These are phyloP conservation scores for Striga asiatica DNA, from an alignment of 257 asterid genomes.

Conservation along the genomic window DNA sequence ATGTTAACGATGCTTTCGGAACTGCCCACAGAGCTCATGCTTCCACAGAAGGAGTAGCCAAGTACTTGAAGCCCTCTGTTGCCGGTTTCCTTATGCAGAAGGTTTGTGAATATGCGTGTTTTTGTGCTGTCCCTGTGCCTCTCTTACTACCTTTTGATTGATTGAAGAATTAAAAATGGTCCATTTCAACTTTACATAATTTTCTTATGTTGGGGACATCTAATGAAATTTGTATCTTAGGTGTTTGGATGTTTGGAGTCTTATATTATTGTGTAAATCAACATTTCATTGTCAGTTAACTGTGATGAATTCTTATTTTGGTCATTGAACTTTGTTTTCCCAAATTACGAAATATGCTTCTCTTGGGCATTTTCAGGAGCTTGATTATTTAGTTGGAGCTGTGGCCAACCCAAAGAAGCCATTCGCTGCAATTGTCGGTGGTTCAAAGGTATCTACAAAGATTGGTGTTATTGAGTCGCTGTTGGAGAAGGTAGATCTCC, in stretches of 20 bases:
- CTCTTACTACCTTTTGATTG: too few relatives aligned
- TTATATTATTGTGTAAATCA: too few relatives aligned
- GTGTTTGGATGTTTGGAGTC: too few relatives aligned
- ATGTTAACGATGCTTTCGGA: conserved; percentile 82
- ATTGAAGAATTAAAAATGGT: too few relatives aligned
- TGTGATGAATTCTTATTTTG: not conserved
- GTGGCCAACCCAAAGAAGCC: conserved; percentile 72
- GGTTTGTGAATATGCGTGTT: too few relatives aligned
- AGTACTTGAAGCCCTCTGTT: conserved; percentile 75
- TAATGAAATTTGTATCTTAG: too few relatives aligned
- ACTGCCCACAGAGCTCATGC: conserved; percentile 95
- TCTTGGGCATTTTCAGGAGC: conserved; percentile 58
- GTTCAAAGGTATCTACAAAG: conserved; percentile 87
- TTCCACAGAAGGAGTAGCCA: conserved; percentile 85
- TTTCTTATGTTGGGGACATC: too few relatives aligned
- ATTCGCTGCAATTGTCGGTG: conserved; percentile 88
- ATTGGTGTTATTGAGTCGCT: conserved; percentile 88
- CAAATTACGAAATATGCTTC: too few relatives aligned
- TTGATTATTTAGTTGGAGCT: conserved; percentile 82
- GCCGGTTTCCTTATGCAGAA: conserved; percentile 84
- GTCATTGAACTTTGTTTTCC: not conserved
- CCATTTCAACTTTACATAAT: too few relatives aligned
- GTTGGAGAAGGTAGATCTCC: conserved; percentile 53
- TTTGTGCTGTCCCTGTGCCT: too few relatives aligned
- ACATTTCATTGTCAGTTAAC: too few relatives aligned